These are phyloP conservation scores for Talaromyces sp. DNA, from an alignment of 2,329 filamentous ascomycete genomes.

Conservation along the genomic window DNA sequence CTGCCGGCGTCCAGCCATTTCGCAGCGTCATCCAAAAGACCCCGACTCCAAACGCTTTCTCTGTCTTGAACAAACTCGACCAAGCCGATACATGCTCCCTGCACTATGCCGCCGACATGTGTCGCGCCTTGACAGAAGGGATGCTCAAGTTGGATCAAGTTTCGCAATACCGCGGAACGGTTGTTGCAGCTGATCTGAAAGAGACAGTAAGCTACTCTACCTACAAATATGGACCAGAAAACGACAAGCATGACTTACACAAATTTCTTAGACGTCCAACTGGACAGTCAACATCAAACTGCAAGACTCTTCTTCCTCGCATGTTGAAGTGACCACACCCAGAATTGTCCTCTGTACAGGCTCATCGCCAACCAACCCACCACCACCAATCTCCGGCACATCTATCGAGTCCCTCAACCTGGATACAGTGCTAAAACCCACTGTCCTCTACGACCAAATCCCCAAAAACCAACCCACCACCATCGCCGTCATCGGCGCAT, in stretches of 20 bases:
- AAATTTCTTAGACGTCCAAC: constrained; percentile 19
- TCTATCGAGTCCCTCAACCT: constrained; percentile 46
- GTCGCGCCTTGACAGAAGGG: constrained; percentile 41
- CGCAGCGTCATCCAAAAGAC: constrained; percentile 45
- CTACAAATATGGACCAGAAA: background rate
- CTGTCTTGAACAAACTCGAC: constrained; percentile 48
- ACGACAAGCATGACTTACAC: background rate
- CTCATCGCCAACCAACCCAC: constrained; percentile 44
- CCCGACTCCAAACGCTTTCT: constrained; percentile 50
- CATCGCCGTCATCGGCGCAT: constrained; percentile 57
- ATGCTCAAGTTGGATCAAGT: constrained; percentile 33
- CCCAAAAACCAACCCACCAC: constrained; percentile 32
- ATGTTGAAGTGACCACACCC: constrained; percentile 33
- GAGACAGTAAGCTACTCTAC: constrained; percentile 21
- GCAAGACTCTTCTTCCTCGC: constrained; percentile 23
- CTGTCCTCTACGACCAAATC: constrained; percentile 40
- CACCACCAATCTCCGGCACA: constrained; percentile 38
- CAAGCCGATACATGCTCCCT: constrained; percentile 55
- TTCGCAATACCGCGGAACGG: constrained; percentile 26
- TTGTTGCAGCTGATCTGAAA: constrained; percentile 28
- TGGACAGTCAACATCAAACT: constrained; percentile 30
- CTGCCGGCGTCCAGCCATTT: constrained; percentile 50
- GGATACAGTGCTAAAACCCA: constrained; percentile 53
- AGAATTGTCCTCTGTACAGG: constrained; percentile 57
- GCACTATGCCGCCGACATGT: constrained; percentile 54